Evolutionary conservation across 192 early-diverging fungal species (phyloP), one percentile per base, ranked within the genome.

Genomic region (Geranomyces michiganensis): DNA sequence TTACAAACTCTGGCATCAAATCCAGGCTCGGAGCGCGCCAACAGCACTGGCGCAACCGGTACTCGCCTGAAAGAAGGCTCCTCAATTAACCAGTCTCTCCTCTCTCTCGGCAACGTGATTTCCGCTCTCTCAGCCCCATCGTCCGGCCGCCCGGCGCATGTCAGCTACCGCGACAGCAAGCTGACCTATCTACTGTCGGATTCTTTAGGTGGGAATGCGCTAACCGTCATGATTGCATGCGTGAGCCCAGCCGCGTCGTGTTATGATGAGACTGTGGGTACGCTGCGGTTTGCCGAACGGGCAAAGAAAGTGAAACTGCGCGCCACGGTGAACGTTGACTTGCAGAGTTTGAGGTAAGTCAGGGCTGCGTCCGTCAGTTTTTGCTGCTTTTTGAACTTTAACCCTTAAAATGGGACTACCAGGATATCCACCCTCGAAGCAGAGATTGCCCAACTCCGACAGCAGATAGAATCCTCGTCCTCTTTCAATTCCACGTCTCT

Each of bases 21-120:
- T 49, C 89, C 92, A 19, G 94, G 95, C 68, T 93, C 91, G 79
- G 96, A 98, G 79, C 85, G 96, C 33, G 92, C 93, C 6, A 87
- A 90, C 67, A 78, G 87, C 41, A 95, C 96, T 10, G 89, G 89
- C 68, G 92, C 93, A 0, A 93, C 92, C 0, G 94, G 94, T 6
- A 75, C 76, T 51, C 84, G 91, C 1, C 74, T 94, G 17, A 88
- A 89, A 56, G 93, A 94, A 63, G 93, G 92, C 1, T 83, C 84
- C 19, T 87, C 88, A 70, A 94, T 94, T 78, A 94, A 94, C 79
- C 90, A 87, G 78, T 91, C 89, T 22, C 76, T 94, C 53, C 86
- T 88, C 33, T 86, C 88, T 1, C 80, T 94, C n/a, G 90, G 90
- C n/a, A 90, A 90, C 33, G 93, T 94, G 62, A 93, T 94, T 72